These are phyloP conservation scores for Oryza rufipogon DNA, from an alignment of 176 grass and related monocot genomes.

Conservation along the genomic window DNA sequence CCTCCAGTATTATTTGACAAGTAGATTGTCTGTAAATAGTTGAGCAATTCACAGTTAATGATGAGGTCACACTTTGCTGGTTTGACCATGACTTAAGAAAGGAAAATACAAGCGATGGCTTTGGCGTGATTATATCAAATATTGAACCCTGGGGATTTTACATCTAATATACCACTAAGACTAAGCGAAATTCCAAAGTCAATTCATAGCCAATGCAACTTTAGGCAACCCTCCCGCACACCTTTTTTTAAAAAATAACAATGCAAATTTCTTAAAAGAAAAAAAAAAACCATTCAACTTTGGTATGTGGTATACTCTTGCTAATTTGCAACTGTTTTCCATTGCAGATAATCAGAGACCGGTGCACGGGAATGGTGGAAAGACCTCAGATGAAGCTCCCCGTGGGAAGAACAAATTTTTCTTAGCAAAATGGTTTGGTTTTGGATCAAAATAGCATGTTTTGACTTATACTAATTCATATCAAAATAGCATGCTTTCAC, in stretches of 20 bases:
- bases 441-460: conserved; percentile 53
- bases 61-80: not conserved
- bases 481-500: conserved; percentile 28
- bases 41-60: not conserved
- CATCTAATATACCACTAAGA: not conserved
- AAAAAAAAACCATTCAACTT: not conserved
- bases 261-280: not conserved
- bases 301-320: conserved; percentile 6
- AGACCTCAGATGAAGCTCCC: conserved; percentile 49
- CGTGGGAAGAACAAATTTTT: conserved; percentile 57
- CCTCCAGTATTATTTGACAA: conserved; percentile 33
- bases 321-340: conserved; percentile 30
- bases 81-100: conserved; percentile 1
- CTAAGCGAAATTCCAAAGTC: not conserved
- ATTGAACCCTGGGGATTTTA: not conserved
- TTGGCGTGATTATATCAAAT: not conserved
- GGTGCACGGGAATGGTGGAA: conserved; percentile 26
- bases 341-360: conserved; percentile 48
- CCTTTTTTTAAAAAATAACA: not conserved
- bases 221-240: not conserved
- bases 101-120: not conserved
- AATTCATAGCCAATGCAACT: not conserved
- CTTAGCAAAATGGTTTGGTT: conserved; percentile 74
- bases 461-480: not conserved
- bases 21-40: conserved; percentile 24